phyloP scores from a whole-genome alignment of 2,329 filamentous ascomycete genomes.

The Hypoxylon sp. region DNA sequence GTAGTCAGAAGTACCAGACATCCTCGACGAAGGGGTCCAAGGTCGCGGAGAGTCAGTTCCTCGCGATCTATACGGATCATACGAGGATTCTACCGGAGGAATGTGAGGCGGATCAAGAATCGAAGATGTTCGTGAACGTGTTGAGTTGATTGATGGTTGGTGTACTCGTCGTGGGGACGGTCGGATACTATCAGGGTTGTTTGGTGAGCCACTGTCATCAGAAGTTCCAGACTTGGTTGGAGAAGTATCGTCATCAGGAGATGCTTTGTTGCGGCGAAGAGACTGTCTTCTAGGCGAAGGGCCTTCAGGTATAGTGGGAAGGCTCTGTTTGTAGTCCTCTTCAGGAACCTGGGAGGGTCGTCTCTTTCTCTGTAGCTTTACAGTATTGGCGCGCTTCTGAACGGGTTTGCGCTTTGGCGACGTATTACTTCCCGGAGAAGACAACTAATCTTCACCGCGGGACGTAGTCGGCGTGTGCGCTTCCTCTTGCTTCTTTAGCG shows the following conservation, averaged over 20 bases:
- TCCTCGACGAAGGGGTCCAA: constrained; percentile 68
- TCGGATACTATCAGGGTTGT: constrained; percentile 57
- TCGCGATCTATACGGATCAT: constrained; percentile 66
- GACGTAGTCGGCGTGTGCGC: constrained; percentile 44
- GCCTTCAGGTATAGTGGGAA: constrained; percentile 66
- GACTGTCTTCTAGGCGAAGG: constrained; percentile 58
- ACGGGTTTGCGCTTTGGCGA: constrained; percentile 45
- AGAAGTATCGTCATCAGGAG: constrained; percentile 35
- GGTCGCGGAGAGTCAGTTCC: constrained; percentile 65
- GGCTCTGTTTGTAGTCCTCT: constrained; percentile 53
- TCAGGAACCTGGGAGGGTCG: constrained; percentile 48
- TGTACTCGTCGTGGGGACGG: constrained; percentile 60
- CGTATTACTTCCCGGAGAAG: constrained; percentile 23
- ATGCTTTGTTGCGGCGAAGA: constrained; percentile 50
- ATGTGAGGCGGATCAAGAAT: constrained; percentile 70
- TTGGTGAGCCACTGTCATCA: constrained; percentile 56
- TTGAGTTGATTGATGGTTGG: constrained; percentile 64
- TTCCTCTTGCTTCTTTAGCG: constrained; percentile 56
- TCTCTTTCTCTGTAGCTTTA: constrained; percentile 64
- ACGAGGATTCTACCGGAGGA: constrained; percentile 72
- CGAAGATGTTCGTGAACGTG: constrained; percentile 59
- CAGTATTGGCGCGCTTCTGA: constrained; percentile 52
- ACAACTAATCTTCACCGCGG: constrained; percentile 28
- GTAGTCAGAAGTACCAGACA: constrained; percentile 69
- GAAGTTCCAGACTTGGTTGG: constrained; percentile 27